phyloP scores from a whole-genome alignment of 2,329 filamentous ascomycete species.

The Ascocoryne sarcoides region DNA sequence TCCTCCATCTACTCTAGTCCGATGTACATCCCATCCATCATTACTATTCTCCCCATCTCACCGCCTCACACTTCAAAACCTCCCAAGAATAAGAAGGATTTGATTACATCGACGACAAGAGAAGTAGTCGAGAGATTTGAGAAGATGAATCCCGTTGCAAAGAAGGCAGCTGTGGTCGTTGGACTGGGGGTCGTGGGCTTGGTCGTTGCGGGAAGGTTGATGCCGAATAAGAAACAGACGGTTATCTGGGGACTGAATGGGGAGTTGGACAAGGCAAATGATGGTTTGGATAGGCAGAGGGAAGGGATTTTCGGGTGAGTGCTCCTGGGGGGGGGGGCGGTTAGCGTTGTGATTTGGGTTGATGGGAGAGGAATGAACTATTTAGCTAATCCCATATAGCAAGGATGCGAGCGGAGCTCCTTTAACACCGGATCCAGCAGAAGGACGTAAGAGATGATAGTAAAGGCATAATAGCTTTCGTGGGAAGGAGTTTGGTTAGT shows the following conservation, averaged over 20 bases:
- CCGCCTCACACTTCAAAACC: too few relatives aligned
- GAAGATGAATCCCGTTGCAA: background rate
- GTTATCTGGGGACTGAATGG: conserved; percentile 4
- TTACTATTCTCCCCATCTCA: background rate
- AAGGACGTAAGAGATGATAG: background rate
- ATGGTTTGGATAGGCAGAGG: conserved; percentile 1
- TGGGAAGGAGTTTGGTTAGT: background rate
- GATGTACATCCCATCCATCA: background rate
- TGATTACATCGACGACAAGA: background rate
- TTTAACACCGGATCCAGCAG: background rate
- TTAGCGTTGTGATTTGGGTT: background rate
- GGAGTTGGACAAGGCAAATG: conserved; percentile 5
- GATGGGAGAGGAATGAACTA: too few relatives aligned
- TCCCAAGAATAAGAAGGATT: background rate
- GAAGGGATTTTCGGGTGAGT: conserved; percentile 8
- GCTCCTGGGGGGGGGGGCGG: background rate
- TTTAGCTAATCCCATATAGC: too few relatives aligned
- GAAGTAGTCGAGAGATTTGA: background rate
- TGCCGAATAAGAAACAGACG: conserved; percentile 6
- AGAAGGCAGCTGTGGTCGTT: background rate
- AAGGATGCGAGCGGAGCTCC: background rate
- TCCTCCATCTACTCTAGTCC: too few relatives aligned
- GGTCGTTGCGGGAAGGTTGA: conserved; percentile 1
- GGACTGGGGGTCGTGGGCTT: background rate
- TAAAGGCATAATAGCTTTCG: background rate